A percentile compares a stretch with the other conserved stretches of the same genome.
Evolutionary conservation across 345 rosid species (phyloP).

Genomic region (Salix exigua): DNA sequence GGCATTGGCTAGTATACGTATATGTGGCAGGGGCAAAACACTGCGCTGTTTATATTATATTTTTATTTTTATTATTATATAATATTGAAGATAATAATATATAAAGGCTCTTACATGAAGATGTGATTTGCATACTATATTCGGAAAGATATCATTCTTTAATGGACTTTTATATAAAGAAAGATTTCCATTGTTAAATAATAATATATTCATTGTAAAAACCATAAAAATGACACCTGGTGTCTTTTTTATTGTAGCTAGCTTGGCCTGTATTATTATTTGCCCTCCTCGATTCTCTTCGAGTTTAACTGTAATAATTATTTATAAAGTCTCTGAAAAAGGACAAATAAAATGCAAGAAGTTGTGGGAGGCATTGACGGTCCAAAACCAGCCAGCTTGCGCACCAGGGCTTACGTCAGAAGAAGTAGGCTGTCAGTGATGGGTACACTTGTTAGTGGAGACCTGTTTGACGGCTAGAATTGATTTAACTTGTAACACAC

Average conservation of each 20-base stretch:
- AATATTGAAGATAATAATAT: no score
- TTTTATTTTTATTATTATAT: no score
- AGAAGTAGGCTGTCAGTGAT: neutral
- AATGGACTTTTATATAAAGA: neutral
- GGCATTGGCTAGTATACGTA: no score
- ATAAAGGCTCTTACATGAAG: no score
- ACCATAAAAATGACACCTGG: neutral
- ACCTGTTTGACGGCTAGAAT: constrained; percentile 16
- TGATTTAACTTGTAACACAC: neutral
- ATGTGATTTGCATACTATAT: no score
- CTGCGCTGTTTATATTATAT: no score
- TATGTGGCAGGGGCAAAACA: no score
- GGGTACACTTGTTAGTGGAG: neutral
- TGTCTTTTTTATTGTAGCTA: neutral
- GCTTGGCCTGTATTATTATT: neutral
- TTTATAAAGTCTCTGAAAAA: neutral
- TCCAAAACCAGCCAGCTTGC: constrained; percentile 19
- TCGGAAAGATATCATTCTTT: no score
- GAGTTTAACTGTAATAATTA: neutral
- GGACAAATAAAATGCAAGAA: neutral
- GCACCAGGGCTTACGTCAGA: neutral
- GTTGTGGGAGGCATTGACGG: constrained; percentile 41
- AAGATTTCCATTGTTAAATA: neutral
- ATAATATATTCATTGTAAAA: neutral
- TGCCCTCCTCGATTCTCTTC: neutral